Conservation (phyloP, 441 rosid genomes). For the Pelargonium fulgidum region DNA sequence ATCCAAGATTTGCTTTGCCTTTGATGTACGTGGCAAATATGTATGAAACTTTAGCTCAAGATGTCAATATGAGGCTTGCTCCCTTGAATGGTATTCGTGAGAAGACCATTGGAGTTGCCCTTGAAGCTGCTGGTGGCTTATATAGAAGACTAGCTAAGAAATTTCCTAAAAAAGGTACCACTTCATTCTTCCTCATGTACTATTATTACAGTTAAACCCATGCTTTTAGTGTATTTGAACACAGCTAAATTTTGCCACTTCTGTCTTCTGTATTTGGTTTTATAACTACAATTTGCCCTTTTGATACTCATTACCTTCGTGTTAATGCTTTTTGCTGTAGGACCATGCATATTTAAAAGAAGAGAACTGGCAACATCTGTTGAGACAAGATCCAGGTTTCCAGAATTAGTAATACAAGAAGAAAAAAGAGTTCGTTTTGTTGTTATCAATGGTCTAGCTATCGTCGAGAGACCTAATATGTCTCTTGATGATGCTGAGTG, state of each 20-base stretch:
- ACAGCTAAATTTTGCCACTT: not conserved
- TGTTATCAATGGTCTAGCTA: slow-evolving; percentile 87
- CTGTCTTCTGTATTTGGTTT: not conserved
- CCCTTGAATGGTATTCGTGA: slow-evolving; percentile 69
- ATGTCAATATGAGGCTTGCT: slow-evolving; percentile 66
- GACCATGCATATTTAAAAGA: slow-evolving; percentile 63
- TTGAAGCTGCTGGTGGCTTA: slow-evolving; percentile 95
- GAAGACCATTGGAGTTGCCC: slow-evolving; percentile 80
- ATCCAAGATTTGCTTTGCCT: slow-evolving; percentile 61
- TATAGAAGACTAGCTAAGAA: slow-evolving; percentile 73
- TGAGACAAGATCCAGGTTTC: slow-evolving; percentile 84
- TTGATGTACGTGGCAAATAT: slow-evolving; percentile 87
- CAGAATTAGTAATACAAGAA: slow-evolving; percentile 89
- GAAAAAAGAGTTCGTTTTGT: slow-evolving; percentile 94
- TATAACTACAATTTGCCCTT: not conserved
- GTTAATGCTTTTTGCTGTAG: slow-evolving; percentile 28
- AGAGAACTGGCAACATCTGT: slow-evolving; percentile 91
- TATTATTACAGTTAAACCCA: not conserved
- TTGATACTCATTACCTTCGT: not conserved
- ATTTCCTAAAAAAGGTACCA: slow-evolving; percentile 80
- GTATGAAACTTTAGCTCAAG: slow-evolving; percentile 72
- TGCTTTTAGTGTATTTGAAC: not conserved
- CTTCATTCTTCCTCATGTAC: not conserved
- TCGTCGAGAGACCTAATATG: slow-evolving; percentile 71
- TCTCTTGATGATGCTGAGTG: slow-evolving; percentile 74